Evolutionary conservation across 495 filamentous ascomycete species (phyloP).

Genomic region (Monascus purpureus): DNA sequence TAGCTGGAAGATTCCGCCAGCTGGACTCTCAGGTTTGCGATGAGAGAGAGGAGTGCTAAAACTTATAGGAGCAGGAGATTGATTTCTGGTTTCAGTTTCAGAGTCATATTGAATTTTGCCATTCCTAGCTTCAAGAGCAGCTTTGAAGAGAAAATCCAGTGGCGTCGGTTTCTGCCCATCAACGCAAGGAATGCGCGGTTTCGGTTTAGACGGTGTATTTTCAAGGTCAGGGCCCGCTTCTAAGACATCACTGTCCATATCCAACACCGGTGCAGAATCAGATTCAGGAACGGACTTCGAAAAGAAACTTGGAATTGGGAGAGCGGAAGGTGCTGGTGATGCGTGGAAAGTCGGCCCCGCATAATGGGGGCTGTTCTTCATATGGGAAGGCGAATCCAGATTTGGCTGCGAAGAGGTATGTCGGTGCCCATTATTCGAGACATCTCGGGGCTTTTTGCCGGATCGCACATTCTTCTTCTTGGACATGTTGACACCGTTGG

Average conservation of each 20-base stretch:
- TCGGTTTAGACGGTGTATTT: conserved; percentile 29
- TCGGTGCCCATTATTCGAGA: conserved; percentile 14
- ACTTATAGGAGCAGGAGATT: conserved; percentile 22
- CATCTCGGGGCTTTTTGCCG: conserved; percentile 22
- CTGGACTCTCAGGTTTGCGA: conserved; percentile 21
- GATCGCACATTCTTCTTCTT: conserved; percentile 28
- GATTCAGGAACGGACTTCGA: conserved; percentile 62
- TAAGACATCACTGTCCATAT: conserved; percentile 23
- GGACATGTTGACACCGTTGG: conserved; percentile 14
- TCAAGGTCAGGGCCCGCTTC: conserved; percentile 21
- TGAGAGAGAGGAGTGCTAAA: conserved; percentile 12
- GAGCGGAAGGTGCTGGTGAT: conserved; percentile 81
- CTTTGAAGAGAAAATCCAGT: conserved; percentile 77
- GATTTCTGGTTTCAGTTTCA: conserved; percentile 23
- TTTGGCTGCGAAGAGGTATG: conserved; percentile 20
- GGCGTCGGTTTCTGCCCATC: conserved; percentile 51
- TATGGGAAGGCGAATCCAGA: conserved; percentile 32
- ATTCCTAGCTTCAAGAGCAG: conserved; percentile 53
- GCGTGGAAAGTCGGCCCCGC: conserved; percentile 92
- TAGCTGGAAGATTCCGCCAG: conserved; percentile 45
- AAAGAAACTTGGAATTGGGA: conserved; percentile 86
- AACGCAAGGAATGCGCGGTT: conserved; percentile 11
- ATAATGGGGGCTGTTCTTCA: conserved; percentile 46
- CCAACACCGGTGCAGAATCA: conserved; percentile 21
- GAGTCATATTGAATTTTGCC: conserved; percentile 26